Evolutionary conservation across 108 stramenopile species (phyloP), one percentile per base, ranked within the genome.

Genomic region (Nitzschia palea): DNA sequence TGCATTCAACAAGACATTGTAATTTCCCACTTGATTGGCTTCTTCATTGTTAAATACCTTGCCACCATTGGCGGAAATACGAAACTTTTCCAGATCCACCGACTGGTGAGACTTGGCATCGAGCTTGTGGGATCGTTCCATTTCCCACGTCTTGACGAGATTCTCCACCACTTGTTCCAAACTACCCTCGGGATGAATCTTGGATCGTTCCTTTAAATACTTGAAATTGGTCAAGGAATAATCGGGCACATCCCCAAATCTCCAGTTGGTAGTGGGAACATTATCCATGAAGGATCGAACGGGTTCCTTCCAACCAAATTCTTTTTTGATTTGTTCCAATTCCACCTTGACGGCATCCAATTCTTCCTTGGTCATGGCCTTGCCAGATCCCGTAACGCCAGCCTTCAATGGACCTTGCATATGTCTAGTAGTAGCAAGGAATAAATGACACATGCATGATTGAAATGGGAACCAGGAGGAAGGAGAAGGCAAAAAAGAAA

Each of bases 61-160:
- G 0, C 80, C 80, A 18, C 80, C 80, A 58, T 80, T 80, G 30
- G 80, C 70, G 9, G 59, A 65, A 10, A 77, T 75, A 26, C 45
- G 37, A 68, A 72, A 80, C 0, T 48, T 56, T 1, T 73, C 62
- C n/a, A 67, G 53, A 51, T 80, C 76, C 15, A 77, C 80, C 20
- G 79, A 69, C 33, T 45, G 53, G 37, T 67, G 67, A 1, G 32
- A 18, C 36, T 3, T 26, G 18, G 54, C 22, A 26, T 70, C 58
- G n/a, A 61, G 32, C 37, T 80, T 80, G 55, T 80, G 79, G 5
- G 74, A 71, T 1, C 74, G 74, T 47, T 80, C 79, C 79, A 80
- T 80, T 56, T 80, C 79, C 79, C 79, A 80, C 31, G 71, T 81
- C 31, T 81, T 81, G 44, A 81, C 66, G 18, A 81, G 32, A 42